Conservation (phyloP, 805 yeast species). For the Candida odintsovae region DNA sequence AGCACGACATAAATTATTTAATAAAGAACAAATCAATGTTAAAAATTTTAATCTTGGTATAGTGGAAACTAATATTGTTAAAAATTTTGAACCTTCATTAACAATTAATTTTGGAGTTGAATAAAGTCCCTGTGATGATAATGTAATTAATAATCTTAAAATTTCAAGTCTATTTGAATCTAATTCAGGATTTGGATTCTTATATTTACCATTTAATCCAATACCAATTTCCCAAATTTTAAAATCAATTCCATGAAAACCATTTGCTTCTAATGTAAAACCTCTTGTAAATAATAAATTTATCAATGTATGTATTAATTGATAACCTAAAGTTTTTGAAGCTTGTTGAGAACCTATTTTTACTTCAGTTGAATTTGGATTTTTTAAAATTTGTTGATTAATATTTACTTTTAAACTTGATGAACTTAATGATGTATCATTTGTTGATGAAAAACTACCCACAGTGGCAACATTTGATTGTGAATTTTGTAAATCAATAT, state of each 20-base stretch:
- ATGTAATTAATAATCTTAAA: slow-evolving; percentile 50
- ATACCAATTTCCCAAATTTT: slow-evolving; percentile 80
- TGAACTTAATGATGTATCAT: slow-evolving; percentile 9
- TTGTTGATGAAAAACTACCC: slow-evolving; percentile 24
- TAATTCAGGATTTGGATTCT: slow-evolving; percentile 33
- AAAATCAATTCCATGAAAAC: slow-evolving; percentile 28
- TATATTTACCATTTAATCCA: slow-evolving; percentile 34
- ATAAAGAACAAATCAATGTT: slow-evolving; percentile 59
- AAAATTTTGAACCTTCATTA: slow-evolving; percentile 51
- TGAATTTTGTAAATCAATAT: background rate
- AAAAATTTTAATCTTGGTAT: slow-evolving; percentile 42
- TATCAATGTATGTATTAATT: slow-evolving; percentile 33
- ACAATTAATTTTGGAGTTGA: slow-evolving; percentile 35
- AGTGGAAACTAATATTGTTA: slow-evolving; percentile 47
- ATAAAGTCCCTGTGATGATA: slow-evolving; percentile 62
- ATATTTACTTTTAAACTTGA: slow-evolving; percentile 16
- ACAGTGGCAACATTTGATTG: slow-evolving; percentile 15
- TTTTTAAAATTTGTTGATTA: slow-evolving; percentile 6
- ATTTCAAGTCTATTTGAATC: slow-evolving; percentile 68
- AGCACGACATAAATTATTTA: slow-evolving; percentile 57
- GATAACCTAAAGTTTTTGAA: slow-evolving; percentile 26
- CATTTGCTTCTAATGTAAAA: slow-evolving; percentile 40
- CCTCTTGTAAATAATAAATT: slow-evolving; percentile 49
- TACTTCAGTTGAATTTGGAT: slow-evolving; percentile 16
- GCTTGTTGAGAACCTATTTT: slow-evolving; percentile 11